Evolutionary conservation across 768 basidiomycete genomes (phyloP).

Genomic region (Cantharellus cinnabarinus): DNA sequence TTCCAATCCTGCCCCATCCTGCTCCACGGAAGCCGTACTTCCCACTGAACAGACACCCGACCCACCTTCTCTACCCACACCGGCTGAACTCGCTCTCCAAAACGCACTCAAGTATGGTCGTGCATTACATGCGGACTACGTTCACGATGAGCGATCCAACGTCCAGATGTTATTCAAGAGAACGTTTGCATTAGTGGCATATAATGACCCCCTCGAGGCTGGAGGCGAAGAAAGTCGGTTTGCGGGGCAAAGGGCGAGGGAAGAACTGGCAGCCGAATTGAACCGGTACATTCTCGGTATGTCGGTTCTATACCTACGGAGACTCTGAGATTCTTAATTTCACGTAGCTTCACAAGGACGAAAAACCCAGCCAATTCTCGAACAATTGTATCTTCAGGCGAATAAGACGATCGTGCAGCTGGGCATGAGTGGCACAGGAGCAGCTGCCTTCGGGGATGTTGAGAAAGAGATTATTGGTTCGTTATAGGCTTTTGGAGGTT

Average conservation of each 20-base stretch:
- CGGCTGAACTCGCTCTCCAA: constrained; percentile 38
- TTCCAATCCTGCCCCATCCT: no score
- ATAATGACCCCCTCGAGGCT: constrained; percentile 42
- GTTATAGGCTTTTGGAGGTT: no score
- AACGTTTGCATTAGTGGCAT: constrained; percentile 65
- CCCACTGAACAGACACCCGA: not conserved
- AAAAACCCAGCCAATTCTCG: constrained; percentile 48
- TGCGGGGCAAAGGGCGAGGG: constrained; percentile 45
- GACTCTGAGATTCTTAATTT: not conserved
- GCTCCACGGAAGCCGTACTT: no score
- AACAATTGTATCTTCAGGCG: constrained; percentile 59
- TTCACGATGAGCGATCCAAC: constrained; percentile 37
- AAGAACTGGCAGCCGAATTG: constrained; percentile 48
- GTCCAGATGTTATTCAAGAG: constrained; percentile 47
- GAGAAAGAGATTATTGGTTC: constrained; percentile 45
- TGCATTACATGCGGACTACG: constrained; percentile 45
- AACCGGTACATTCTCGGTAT: constrained; percentile 68
- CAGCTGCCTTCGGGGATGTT: constrained; percentile 68
- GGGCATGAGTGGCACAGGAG: constrained; percentile 47
- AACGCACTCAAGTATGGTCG: constrained; percentile 58
- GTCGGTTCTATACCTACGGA: constrained; percentile 12
- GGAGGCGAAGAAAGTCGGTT: constrained; percentile 42
- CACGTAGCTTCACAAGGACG: constrained; percentile 53
- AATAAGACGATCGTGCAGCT: constrained; percentile 48
- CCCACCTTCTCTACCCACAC: not conserved